Base-by-base conservation (phyloP, 148 eudicot genomes). In the Heliosperma pusillum region DNA sequence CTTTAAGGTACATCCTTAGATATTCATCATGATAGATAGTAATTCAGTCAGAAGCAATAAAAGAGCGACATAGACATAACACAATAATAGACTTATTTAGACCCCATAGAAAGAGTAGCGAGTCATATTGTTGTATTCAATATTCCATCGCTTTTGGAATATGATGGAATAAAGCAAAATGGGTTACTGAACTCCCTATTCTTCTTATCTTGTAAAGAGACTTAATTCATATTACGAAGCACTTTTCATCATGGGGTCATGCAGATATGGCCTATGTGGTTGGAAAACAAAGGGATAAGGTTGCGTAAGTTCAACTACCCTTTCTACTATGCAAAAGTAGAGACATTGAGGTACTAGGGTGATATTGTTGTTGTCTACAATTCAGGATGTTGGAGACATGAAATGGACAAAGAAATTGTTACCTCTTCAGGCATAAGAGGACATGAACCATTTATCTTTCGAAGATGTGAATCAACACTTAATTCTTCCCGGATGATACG, bases 341-440 rank as follows among this genome's bases (percentile, higher is more conserved):
- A 36, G 42, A 36, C 42, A 50, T 50, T 50, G 55, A 50, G 55
- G 55, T 17, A 50, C 55, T 16, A 50, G 17, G 55, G 55, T 50
- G 17, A 12, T 50, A 50, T 50, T 15, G 55, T 50, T 50, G 55
- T 50, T 50, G 15, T 50, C 16, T 20, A 66, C 47, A 72, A 50
- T 66, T 17, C 21, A 55, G 21, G 21, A 55, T 42, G 58, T 15
- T 13, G 44, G 70, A 16, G 63, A 73, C 56, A 59, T 36, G 29
- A 44, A 59, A 66, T 29, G 20, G 47, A 16, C 72, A 11, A 71
- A 77, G 16, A 53, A 53, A 70, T 59, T 25, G 5, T 47, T 90
- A 95, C 98, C 89, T 95, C 96, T 89, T 95, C 97, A 15, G 98
- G 98, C 93, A 90, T 90, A 64, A 95, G 88, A 68, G 97, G 97